Evolutionary conservation across 2,329 filamentous ascomycete genomes (phyloP), one percentile per base, ranked within the genome.

Genomic region (Paracamarosporium sp.): DNA sequence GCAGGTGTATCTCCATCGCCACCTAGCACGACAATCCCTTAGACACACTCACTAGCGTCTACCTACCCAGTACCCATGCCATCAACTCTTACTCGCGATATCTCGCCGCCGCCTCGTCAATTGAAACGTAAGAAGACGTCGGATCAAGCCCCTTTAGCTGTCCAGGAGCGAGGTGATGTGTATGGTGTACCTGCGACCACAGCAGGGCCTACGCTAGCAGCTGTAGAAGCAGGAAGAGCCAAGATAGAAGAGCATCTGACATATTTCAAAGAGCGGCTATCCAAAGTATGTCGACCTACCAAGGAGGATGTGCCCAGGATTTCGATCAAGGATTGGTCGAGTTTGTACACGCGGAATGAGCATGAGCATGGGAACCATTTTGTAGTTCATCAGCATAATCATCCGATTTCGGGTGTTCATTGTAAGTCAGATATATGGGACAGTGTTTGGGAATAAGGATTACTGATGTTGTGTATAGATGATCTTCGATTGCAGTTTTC

Each of bases 321-420:
- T 3, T 61, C 73, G 1, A 78, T 84, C 22, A 30, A 70, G 2
- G 71, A 76, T 1, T 85, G 82, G 71, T 57, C 69, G 24, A 66
- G 75, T 3, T 69, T 86, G 2, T 86, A 85, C 65, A 65, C 67
- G n/a, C 71, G 77, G 11, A 85, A 84, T 61, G 71, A 79, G 48
- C 74, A 81, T 55, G 54, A 70, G 0, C 59, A 80, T 41, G 83
- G 84, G 8, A 73, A 74, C 22, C 76, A 80, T 35, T 91, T 91
- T 67, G 85, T 91, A 50, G 82, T 91, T 35, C 88, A 91, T 71
- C 88, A 92, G 68, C 88, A 92, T 69, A 88, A 90, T 67, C 89
- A 91, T 69, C 89, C 89, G 1, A 72, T 90, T 41, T 87, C 89
- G 9, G 88, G 89, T 24, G 82, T 82, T 1, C 86, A 89, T 69